phyloP scores from a whole-genome alignment of 1,284 basidiomycete genomes.

The Sporisorium scitamineum region DNA sequence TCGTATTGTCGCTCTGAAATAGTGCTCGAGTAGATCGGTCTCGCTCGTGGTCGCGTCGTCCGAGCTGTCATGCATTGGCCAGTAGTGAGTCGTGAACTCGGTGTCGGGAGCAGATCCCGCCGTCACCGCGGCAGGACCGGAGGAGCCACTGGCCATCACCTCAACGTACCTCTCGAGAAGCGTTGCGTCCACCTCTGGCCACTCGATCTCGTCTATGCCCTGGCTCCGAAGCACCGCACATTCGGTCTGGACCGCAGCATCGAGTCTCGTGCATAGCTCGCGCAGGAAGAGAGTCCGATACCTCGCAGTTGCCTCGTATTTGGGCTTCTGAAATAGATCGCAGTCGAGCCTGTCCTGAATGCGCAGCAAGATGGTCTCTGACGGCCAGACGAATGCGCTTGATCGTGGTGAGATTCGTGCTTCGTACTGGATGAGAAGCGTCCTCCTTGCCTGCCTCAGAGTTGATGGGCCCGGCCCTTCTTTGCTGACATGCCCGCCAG shows the following conservation, averaged over 20 bases:
- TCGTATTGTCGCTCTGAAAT: slow-evolving; percentile 27
- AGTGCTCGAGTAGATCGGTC: slow-evolving; percentile 19
- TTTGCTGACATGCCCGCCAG: neutral
- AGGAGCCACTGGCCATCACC: slow-evolving; percentile 23
- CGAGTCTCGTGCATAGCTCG: slow-evolving; percentile 35
- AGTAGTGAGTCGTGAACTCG: slow-evolving; percentile 39
- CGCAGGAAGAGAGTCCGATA: slow-evolving; percentile 46
- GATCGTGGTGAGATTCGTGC: slow-evolving; percentile 42
- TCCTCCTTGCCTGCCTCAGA: slow-evolving; percentile 23
- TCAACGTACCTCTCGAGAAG: slow-evolving; percentile 46
- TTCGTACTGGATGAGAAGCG: slow-evolving; percentile 43
- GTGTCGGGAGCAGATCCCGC: slow-evolving; percentile 21
- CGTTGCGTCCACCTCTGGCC: slow-evolving; percentile 42
- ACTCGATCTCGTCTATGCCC: slow-evolving; percentile 39
- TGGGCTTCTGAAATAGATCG: slow-evolving; percentile 29
- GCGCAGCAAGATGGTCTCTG: slow-evolving; percentile 16
- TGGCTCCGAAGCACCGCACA: slow-evolving; percentile 17
- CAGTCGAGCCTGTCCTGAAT: slow-evolving; percentile 32
- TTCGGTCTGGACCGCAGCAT: slow-evolving; percentile 41
- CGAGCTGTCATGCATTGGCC: slow-evolving; percentile 3
- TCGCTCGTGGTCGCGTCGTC: neutral
- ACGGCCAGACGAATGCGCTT: slow-evolving; percentile 40
- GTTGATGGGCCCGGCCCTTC: slow-evolving; percentile 34
- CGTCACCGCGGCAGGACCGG: neutral
- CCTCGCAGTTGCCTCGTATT: slow-evolving; percentile 16